These are phyloP conservation scores for Fusarium sp. DNA, from an alignment of 2,329 filamentous ascomycete genomes.

Conservation along the genomic window DNA sequence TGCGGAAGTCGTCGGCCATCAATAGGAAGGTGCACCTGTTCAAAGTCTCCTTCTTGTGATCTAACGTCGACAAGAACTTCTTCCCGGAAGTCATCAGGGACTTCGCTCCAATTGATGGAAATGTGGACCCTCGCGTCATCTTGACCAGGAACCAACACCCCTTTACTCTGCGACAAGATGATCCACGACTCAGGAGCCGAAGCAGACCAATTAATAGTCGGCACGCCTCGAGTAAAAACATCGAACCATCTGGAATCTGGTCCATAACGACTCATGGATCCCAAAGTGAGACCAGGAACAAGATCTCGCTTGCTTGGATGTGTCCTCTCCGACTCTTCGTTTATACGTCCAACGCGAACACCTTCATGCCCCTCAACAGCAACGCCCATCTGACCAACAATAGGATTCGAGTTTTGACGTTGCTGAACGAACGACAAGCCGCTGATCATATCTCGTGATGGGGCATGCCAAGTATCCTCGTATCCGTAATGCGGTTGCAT, in stretches of 20 bases:
- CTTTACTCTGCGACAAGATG: slow-evolving; percentile 60
- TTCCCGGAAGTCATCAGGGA: slow-evolving; percentile 50
- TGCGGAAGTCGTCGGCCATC: slow-evolving; percentile 59
- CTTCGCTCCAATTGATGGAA: slow-evolving; percentile 48
- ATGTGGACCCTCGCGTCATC: slow-evolving; percentile 34
- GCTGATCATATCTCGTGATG: slow-evolving; percentile 64
- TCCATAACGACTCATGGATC: slow-evolving; percentile 69
- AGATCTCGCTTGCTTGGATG: slow-evolving; percentile 54
- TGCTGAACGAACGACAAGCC: slow-evolving; percentile 65
- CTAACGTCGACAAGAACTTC: slow-evolving; percentile 46
- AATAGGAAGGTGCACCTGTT: slow-evolving; percentile 66
- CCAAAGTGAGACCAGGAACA: slow-evolving; percentile 70
- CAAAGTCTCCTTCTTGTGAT: slow-evolving; percentile 52
- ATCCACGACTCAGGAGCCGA: slow-evolving; percentile 62
- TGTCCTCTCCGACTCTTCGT: slow-evolving; percentile 64
- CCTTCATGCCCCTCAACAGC: slow-evolving; percentile 74
- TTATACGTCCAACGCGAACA: slow-evolving; percentile 56
- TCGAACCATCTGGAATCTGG: slow-evolving; percentile 69
- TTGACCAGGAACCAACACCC: slow-evolving; percentile 57
- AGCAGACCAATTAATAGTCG: slow-evolving; percentile 64
- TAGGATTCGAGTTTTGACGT: slow-evolving; percentile 59
- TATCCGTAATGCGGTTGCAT: slow-evolving; percentile 62
- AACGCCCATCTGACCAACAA: slow-evolving; percentile 73
- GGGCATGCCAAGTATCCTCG: slow-evolving; percentile 65
- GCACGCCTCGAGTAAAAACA: slow-evolving; percentile 68